These are phyloP conservation scores for Hebeloma cylindrosporum DNA, from an alignment of 768 basidiomycete genomes.

Conservation along the genomic window DNA sequence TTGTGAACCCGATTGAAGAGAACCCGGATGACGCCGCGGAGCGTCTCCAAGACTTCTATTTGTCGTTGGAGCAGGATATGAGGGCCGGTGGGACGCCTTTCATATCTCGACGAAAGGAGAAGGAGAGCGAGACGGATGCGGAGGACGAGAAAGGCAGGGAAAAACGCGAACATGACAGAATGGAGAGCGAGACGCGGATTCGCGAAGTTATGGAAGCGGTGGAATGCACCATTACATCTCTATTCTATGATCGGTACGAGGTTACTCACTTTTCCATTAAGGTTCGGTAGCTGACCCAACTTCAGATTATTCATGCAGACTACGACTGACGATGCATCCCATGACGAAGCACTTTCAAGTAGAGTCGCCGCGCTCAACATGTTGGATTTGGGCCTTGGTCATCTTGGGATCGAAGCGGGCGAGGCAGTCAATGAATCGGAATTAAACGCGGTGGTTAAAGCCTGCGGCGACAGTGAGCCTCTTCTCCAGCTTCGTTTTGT, in stretches of 20 bases:
- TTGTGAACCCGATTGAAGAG: conserved; percentile 45
- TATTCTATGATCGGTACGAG: conserved; percentile 81
- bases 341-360: conserved; percentile 87
- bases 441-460: conserved; percentile 63
- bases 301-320: conserved; percentile 74
- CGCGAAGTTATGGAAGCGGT: conserved; percentile 68
- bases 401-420: conserved; percentile 84
- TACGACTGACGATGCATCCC: conserved; percentile 68
- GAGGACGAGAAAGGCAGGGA: conserved; percentile 33
- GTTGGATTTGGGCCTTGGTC: conserved; percentile 83
- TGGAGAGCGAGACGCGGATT: conserved; percentile 46
- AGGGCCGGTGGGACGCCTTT: conserved; percentile 40
- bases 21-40: conserved; percentile 52
- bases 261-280: not conserved
- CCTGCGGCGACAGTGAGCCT: conserved; percentile 77
- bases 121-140: conserved; percentile 21
- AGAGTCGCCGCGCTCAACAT: conserved; percentile 90
- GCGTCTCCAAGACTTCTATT: conserved; percentile 72
- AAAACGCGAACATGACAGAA: conserved; percentile 32
- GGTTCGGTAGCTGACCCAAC: not conserved
- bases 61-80: conserved; percentile 62
- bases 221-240: conserved; percentile 65
- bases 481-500: not conserved
- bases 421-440: conserved; percentile 38
- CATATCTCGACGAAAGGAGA: conserved; percentile 28